Evolutionary conservation across 1,139 yeast genomes (phyloP).

Genomic region (Pichia sp.): DNA sequence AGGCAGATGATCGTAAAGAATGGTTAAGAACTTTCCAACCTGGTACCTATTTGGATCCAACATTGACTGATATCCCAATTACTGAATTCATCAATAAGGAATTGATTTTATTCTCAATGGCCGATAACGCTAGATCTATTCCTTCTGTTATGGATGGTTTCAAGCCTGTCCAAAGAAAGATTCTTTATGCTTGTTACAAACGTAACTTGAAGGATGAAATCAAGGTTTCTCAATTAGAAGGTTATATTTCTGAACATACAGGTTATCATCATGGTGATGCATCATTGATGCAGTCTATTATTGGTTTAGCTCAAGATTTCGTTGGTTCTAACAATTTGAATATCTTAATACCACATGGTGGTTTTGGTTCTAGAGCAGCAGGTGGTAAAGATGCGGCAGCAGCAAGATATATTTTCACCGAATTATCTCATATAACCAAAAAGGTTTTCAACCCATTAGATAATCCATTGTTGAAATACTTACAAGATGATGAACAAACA

Average conservation of each 20-base stretch:
- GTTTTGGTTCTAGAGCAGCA: conserved; percentile 93
- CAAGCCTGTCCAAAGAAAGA: conserved; percentile 97
- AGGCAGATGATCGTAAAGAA: conserved; percentile 96
- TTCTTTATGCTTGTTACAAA: conserved; percentile 83
- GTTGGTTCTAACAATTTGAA: conserved; percentile 92
- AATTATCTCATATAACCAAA: conserved; percentile 71
- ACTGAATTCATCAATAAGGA: conserved; percentile 95
- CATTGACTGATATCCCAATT: conserved; percentile 74
- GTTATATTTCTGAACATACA: conserved; percentile 85
- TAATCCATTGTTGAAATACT: conserved; percentile 71
- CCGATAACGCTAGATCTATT: conserved; percentile 93
- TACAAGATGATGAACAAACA: conserved; percentile 91
- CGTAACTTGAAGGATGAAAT: conserved; percentile 75
- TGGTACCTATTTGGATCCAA: conserved; percentile 92
- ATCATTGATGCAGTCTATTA: conserved; percentile 83
- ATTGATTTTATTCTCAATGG: conserved; percentile 91
- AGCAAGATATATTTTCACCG: conserved; percentile 94
- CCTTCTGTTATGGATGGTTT: conserved; percentile 95
- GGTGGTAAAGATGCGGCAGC: conserved; percentile 99
- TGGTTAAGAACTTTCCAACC: conserved; percentile 92
- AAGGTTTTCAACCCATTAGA: conserved; percentile 78
- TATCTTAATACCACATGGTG: conserved; percentile 86
- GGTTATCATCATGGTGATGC: conserved; percentile 97
- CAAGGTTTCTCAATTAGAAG: conserved; percentile 90
- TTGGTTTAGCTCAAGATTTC: conserved; percentile 93